Base-by-base conservation (phyloP, 805 yeast species). In the Metschnikowia colocasiae region DNA sequence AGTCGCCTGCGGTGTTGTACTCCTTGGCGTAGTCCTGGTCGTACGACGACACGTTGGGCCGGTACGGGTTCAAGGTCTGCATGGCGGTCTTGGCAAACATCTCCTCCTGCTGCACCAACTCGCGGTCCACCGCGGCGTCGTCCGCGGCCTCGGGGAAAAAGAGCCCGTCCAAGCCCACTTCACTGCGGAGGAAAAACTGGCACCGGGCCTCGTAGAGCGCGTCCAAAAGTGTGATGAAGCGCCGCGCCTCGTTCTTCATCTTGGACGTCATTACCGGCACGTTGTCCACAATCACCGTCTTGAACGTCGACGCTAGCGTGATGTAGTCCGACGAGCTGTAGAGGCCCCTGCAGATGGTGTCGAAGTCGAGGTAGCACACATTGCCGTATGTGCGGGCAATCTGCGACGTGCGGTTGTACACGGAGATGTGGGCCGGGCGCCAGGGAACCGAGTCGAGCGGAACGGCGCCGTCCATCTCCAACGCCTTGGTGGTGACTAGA, bases 311-410 rank as follows among this genome's bases (percentile, higher is more conserved):
- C 0, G 89, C 83, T 26, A 85, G 59, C 0, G 88, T 79, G 29
- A 85, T 82, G 59, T 82, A 84, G 59, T 85, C 91, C 3, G 85
- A 82, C 0, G 88, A 79, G 0, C 86, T 84, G 51, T 69, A 76
- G 6, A 78, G 63, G 6, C 81, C 80, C 41, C 68, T 73, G 56
- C 88, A 82, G 10, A 85, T 69, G 40, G 80, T 71, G 6, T 64
- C 64, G 51, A 81, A 85, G 18, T 74, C 76, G 47, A 82, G 71
- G 49, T 62, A 70, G 19, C 80, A 83, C 2, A 68, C 59, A 8
- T 59, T 46, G 6, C 47, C 44, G 46, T 59, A 67, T 4, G 74
- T 71, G 55, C 67, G 58, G 0, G 83, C 82, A 2, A 84, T 64
- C 1, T 49, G 45, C 1, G 83, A 64, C 3, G 59, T 61, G 38